These are phyloP conservation scores for Pseudopyricularia cyperi DNA, from an alignment of 2,329 filamentous ascomycete genomes.

Conservation along the genomic window DNA sequence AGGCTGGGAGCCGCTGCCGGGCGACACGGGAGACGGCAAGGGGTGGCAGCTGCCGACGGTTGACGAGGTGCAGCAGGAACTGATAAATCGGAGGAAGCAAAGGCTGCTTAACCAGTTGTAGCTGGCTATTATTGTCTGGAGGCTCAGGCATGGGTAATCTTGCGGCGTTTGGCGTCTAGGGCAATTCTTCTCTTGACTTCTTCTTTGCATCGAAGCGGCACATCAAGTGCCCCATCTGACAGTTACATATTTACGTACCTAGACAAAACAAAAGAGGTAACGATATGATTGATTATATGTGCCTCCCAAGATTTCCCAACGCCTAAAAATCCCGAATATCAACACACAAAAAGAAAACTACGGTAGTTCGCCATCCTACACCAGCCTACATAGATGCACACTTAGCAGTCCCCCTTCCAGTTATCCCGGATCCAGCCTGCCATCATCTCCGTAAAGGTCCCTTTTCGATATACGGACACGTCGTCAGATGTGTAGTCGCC, in stretches of 20 bases:
- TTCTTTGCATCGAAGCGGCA: background rate
- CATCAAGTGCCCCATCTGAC: no score
- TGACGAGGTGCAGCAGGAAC: slow-evolving; percentile 87
- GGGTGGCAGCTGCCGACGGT: slow-evolving; percentile 73
- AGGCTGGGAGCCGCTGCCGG: slow-evolving; percentile 77
- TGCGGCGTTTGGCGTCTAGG: slow-evolving; percentile 1
- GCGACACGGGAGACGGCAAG: slow-evolving; percentile 71
- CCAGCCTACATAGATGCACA: background rate
- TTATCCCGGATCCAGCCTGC: slow-evolving; percentile 44
- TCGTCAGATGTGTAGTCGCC: slow-evolving; percentile 34
- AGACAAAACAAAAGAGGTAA: no score
- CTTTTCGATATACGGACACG: slow-evolving; percentile 37
- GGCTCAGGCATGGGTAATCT: background rate
- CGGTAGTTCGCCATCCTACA: no score
- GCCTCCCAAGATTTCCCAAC: no score
- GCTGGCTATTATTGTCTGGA: background rate
- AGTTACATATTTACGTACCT: no score
- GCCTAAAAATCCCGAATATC: background rate
- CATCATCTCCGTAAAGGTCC: slow-evolving; percentile 42
- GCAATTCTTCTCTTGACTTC: background rate
- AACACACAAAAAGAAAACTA: no score
- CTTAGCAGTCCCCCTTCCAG: slow-evolving; percentile 37
- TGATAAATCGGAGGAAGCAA: slow-evolving; percentile 73
- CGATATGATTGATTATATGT: no score
- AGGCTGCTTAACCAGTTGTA: slow-evolving; percentile 72